These are phyloP conservation scores for Glycine latifolia DNA, from an alignment of 306 rosid genomes.

Conservation along the genomic window DNA sequence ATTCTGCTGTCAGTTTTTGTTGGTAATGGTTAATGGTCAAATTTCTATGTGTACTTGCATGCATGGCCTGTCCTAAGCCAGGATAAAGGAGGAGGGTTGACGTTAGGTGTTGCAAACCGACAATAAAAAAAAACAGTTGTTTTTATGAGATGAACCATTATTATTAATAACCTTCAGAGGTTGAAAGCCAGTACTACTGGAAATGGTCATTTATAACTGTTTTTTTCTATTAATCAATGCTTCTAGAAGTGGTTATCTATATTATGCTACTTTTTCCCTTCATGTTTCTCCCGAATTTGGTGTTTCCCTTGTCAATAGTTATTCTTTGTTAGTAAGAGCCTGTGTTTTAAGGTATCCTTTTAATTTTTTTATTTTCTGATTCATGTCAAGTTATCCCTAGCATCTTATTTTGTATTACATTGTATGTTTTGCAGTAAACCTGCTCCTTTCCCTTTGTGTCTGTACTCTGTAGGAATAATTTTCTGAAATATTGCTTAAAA, in stretches of 20 bases:
- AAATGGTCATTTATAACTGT: constrained; percentile 20
- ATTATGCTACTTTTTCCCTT: constrained; percentile 2
- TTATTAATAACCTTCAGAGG: constrained; percentile 16
- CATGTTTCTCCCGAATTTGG: background rate
- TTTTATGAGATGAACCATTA: too few species aligned
- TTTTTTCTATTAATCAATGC: constrained; percentile 7
- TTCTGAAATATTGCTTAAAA: constrained; percentile 38
- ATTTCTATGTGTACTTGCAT: too few species aligned
- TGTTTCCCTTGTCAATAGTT: constrained; percentile 24
- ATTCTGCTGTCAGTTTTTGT: constrained; percentile 15
- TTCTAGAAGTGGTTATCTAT: constrained; percentile 17
- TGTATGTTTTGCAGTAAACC: constrained; percentile 36
- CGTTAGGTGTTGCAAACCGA: too few species aligned
- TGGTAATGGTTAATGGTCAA: constrained; percentile 24
- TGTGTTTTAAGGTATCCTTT: constrained; percentile 5
- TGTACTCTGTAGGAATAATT: background rate
- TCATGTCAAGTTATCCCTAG: constrained; percentile 20
- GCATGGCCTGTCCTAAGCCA: too few species aligned
- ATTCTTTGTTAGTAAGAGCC: background rate
- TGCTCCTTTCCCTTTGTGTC: background rate
- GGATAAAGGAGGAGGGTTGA: too few species aligned
- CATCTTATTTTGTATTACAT: constrained; percentile 2
- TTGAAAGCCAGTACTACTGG: constrained; percentile 10
- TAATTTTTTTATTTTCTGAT: background rate
- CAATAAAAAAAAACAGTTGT: too few species aligned